Evolutionary conservation across 805 yeast genomes (phyloP).

Genomic region (Myxozyma sirexii): DNA sequence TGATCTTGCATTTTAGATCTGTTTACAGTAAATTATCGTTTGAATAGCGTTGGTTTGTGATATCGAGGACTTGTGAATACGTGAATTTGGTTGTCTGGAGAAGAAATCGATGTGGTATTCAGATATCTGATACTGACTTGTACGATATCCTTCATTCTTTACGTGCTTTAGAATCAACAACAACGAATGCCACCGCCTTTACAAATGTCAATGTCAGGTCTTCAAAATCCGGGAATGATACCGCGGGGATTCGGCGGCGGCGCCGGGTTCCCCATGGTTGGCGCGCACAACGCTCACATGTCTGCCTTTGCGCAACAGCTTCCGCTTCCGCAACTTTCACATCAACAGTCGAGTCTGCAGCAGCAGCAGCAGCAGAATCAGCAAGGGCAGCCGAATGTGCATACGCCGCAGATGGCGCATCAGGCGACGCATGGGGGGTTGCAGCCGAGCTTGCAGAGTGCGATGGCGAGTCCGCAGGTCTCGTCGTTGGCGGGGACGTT

Average conservation of each 20-base stretch:
- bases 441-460: constrained; percentile 31
- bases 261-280: constrained; percentile 8
- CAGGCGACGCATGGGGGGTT: constrained; percentile 22
- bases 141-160: too few species aligned
- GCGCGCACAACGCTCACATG: constrained; percentile 10
- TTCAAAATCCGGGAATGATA: constrained; percentile 7
- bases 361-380: constrained; percentile 24
- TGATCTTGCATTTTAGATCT: too few species aligned
- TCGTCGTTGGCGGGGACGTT: constrained; percentile 16
- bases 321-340: constrained; percentile 9
- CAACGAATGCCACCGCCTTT: not conserved
- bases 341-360: constrained; percentile 1
- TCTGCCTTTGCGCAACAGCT: constrained; percentile 17
- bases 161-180: too few species aligned
- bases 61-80: not conserved
- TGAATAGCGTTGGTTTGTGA: not conserved
- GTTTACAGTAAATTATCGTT: not conserved
- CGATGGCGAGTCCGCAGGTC: constrained; percentile 26
- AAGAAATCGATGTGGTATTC: not conserved
- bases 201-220: constrained; percentile 4
- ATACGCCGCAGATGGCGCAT: constrained; percentile 32
- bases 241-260: constrained; percentile 19
- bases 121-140: not conserved
- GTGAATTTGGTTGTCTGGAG: not conserved
- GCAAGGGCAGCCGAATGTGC: constrained; percentile 28